Evolutionary conservation across 2,329 filamentous ascomycete genomes (phyloP).

Genomic region (Ilyonectria robusta): DNA sequence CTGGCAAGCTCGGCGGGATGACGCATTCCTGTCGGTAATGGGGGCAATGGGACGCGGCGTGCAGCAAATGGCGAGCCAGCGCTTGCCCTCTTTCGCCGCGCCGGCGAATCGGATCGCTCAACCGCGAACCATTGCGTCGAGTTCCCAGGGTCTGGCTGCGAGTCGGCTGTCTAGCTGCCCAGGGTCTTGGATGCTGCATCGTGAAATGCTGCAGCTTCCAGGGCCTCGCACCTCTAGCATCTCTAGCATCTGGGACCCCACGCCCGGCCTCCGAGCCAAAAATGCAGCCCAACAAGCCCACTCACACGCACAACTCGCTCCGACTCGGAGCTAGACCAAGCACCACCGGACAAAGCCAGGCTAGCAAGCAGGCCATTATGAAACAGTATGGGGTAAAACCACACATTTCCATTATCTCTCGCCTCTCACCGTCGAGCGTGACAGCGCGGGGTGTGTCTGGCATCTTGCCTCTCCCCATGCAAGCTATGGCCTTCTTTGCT

Average conservation of each 20-base stretch:
- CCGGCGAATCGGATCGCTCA: slow-evolving; percentile 41
- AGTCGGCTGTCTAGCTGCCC: background rate
- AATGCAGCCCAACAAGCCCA: slow-evolving; percentile 6
- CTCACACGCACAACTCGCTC: slow-evolving; percentile 5
- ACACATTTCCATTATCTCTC: slow-evolving; percentile 44
- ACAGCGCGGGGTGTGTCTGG: slow-evolving; percentile 24
- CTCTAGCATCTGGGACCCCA: background rate
- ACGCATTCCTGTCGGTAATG: slow-evolving; percentile 49
- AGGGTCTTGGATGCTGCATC: background rate
- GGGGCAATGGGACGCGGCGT: slow-evolving; percentile 39
- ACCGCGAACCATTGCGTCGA: slow-evolving; percentile 19
- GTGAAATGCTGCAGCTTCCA: background rate
- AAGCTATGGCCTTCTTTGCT: background rate
- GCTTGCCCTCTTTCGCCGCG: slow-evolving; percentile 8
- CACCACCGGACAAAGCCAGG: background rate
- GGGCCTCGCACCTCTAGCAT: background rate
- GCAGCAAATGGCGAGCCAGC: slow-evolving; percentile 25
- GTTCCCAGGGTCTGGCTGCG: slow-evolving; percentile 17
- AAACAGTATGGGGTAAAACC: slow-evolving; percentile 50
- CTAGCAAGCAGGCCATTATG: slow-evolving; percentile 43
- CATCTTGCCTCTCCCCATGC: slow-evolving; percentile 1
- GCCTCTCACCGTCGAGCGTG: slow-evolving; percentile 42
- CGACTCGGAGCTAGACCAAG: slow-evolving; percentile 24
- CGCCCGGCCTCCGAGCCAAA: slow-evolving; percentile 3
- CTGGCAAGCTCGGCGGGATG: slow-evolving; percentile 43